phyloP scores from a whole-genome alignment of 2,329 filamentous ascomycete species.

The Verticillium tricorpus region DNA sequence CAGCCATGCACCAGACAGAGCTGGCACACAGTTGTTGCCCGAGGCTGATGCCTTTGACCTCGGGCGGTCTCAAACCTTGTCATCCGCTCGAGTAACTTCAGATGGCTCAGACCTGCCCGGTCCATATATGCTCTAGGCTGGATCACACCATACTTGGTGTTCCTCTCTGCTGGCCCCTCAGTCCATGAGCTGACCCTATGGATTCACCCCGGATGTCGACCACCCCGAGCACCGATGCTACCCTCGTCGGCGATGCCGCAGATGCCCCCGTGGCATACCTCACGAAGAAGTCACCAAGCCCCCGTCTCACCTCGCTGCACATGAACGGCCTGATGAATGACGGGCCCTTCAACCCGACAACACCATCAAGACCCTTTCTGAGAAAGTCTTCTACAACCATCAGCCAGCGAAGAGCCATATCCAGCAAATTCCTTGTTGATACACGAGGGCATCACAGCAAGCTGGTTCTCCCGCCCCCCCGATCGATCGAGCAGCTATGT shows the following conservation, averaged over 20 bases:
- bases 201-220: background rate
- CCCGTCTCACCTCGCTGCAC: background rate
- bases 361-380: background rate
- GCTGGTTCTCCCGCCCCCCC: background rate
- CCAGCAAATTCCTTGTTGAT: background rate
- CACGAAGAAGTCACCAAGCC: background rate
- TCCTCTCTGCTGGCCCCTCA: background rate
- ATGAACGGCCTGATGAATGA: background rate
- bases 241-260: background rate
- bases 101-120: background rate
- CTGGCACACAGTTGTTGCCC: background rate
- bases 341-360: background rate
- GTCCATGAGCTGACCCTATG: background rate
- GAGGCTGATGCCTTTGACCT: background rate
- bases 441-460: background rate
- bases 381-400: background rate
- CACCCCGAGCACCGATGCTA: background rate
- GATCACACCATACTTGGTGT: background rate
- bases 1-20: background rate
- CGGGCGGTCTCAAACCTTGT: background rate
- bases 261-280: background rate
- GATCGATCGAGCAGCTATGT: conserved; percentile 33
- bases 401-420: background rate
- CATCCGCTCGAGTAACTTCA: background rate
- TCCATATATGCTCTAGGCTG: background rate